phyloP scores from a whole-genome alignment of 345 rosid genomes.

The Brassica carinata region DNA sequence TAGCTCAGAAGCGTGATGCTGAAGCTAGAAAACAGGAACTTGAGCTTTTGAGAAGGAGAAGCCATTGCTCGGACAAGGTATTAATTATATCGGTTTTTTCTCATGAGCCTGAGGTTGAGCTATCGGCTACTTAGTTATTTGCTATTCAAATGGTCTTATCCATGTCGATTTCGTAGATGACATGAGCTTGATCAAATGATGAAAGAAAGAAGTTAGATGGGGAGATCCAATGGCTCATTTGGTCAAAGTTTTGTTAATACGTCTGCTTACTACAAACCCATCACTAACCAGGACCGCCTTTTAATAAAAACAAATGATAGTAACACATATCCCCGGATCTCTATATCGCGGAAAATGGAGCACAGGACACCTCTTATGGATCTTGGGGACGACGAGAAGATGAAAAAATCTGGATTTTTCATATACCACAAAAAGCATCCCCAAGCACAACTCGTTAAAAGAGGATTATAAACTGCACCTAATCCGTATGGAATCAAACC shows the following conservation, averaged over 20 bases:
- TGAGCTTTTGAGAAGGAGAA: constrained; percentile 75
- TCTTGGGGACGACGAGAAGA: constrained; percentile 82
- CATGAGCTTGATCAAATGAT: constrained; percentile 77
- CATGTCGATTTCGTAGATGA: constrained; percentile 63
- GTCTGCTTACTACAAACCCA: background rate
- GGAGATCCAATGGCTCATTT: constrained; percentile 96
- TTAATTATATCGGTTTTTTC: constrained; percentile 10
- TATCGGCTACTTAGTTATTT: constrained; percentile 3
- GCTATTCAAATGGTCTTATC: background rate
- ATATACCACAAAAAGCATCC: constrained; percentile 80
- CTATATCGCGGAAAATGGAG: constrained; percentile 54
- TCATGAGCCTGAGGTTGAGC: background rate
- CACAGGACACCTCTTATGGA: constrained; percentile 51
- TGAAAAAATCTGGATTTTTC: constrained; percentile 87
- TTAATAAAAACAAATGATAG: background rate
- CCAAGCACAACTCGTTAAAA: constrained; percentile 80
- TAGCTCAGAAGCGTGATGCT: constrained; percentile 88
- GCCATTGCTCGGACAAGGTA: constrained; percentile 93
- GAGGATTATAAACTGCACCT: constrained; percentile 75
- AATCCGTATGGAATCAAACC: constrained; percentile 88
- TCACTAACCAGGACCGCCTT: background rate
- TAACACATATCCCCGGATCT: background rate
- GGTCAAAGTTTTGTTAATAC: constrained; percentile 61
- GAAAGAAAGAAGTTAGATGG: constrained; percentile 72
- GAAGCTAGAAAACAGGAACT: constrained; percentile 69